These are phyloP conservation scores for Aspergillus heteromorphus DNA, from an alignment of 495 filamentous ascomycete genomes.

Conservation along the genomic window DNA sequence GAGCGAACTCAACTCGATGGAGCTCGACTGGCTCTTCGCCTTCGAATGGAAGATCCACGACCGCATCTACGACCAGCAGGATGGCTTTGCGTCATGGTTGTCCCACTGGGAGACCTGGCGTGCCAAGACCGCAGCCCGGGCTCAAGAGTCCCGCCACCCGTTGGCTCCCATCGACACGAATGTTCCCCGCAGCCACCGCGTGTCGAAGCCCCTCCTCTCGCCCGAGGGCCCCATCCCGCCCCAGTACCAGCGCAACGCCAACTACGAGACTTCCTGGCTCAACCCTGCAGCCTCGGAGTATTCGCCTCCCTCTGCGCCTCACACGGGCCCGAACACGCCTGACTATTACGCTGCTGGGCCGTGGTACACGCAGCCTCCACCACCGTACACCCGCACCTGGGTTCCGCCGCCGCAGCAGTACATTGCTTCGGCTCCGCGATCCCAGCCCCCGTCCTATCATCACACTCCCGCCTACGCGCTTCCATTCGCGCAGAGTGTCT, in stretches of 20 bases:
- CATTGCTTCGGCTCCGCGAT: constrained; percentile 35
- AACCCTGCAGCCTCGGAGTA: constrained; percentile 51
- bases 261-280: constrained; percentile 50
- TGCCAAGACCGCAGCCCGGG: constrained; percentile 52
- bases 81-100: constrained; percentile 77
- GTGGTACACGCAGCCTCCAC: constrained; percentile 50
- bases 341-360: constrained; percentile 52
- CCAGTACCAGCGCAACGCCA: constrained; percentile 46
- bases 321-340: constrained; percentile 60
- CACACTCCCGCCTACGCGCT: constrained; percentile 47
- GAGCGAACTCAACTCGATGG: constrained; percentile 78
- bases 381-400: constrained; percentile 37
- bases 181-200: constrained; percentile 40
- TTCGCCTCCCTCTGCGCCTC: constrained; percentile 64
- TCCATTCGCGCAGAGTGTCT: constrained; percentile 52
- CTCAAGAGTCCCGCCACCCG: constrained; percentile 49
- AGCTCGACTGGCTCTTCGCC: constrained; percentile 83
- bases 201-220: constrained; percentile 44
- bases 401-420: constrained; percentile 46
- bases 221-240: constrained; percentile 46
- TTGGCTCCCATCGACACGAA: constrained; percentile 70
- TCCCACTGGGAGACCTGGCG: constrained; percentile 80
- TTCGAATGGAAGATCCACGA: constrained; percentile 87
- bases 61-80: constrained; percentile 70
- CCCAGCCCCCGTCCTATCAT: constrained; percentile 49